Evolutionary conservation across 2,329 filamentous ascomycete species (phyloP), one percentile per base, ranked within the genome.

Genomic region (Diaporthe caulivora): DNA sequence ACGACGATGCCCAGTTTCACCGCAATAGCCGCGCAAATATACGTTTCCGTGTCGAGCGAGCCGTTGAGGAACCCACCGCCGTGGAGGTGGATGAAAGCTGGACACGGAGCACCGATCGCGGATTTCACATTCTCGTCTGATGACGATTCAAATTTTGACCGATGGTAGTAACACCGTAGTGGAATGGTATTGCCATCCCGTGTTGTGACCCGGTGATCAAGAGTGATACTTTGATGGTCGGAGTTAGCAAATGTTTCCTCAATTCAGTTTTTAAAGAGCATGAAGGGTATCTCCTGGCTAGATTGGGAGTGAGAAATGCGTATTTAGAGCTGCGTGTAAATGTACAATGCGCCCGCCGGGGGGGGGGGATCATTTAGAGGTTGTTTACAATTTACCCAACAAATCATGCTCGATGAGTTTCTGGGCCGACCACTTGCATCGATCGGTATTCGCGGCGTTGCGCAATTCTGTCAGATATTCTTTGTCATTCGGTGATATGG

Each of bases 31-130:
- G 55, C 55, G 55, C 55, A 58, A 13, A 58, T 58, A 15, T 58
- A 58, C n/a, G 34, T 40, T 34, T 58, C 55, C 5, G 55, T 58
- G 8, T 58, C 55, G 34, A 58, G 55, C 34, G 55, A 58, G n/a
- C 55, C 55, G 34, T 40, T 58, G 11, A 58, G 55, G 21, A 58
- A 58, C 21, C 55, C 55, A 34, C 55, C 55, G 7, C 55, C 55
- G n/a, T 58, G 55, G 34, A 58, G 6, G n/a, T 58, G 55, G 34
- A 58, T 26, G 55, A 40, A 58, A 40, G 13, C 34, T 40, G 55
- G n/a, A 15, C 34, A 40, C 21, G 6, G 7, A 24, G 34, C n/a
- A 10, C 13, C n/a, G 9, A 10, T 58, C 21, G 18, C 21, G 7
- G n/a, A 26, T 17, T 2, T 15, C 17, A 13, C 34, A 15, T 5